Percentiles rank a stretch among this genome's conserved stretches.
These are phyloP conservation scores for Claviceps paspali DNA, from an alignment of 2,329 filamentous ascomycete genomes.

Conservation along the genomic window DNA sequence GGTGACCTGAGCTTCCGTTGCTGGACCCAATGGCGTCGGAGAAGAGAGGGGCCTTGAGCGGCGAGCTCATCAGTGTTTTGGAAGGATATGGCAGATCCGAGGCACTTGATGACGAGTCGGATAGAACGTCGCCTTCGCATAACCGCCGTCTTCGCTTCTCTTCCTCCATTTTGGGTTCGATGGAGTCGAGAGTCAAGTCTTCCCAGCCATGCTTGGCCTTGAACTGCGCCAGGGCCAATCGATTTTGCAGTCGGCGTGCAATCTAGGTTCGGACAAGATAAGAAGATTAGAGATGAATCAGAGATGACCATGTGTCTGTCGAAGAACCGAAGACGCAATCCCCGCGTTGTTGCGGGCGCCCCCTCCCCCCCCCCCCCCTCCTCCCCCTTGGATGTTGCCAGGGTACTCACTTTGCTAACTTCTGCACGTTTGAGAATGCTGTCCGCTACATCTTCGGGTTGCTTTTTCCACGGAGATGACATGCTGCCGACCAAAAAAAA, in stretches of 20 bases:
- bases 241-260: conserved; percentile 81
- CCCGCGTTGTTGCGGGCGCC: no score
- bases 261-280: conserved; percentile 49
- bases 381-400: not conserved
- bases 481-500: conserved; percentile 18
- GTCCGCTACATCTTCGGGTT: conserved; percentile 49
- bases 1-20: conserved; percentile 49
- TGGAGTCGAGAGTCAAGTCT: conserved; percentile 69
- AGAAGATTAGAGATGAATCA: not conserved
- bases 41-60: conserved; percentile 68
- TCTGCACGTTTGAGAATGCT: conserved; percentile 58
- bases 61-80: conserved; percentile 64
- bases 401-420: conserved; percentile 53
- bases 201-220: conserved; percentile 95
- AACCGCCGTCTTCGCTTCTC: conserved; percentile 61
- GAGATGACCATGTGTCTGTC: not conserved
- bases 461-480: conserved; percentile 47
- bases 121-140: conserved; percentile 57
- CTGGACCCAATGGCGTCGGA: conserved; percentile 67
- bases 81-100: conserved; percentile 61
- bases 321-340: not conserved
- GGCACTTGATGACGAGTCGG: conserved; percentile 73
- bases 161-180: conserved; percentile 72
- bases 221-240: conserved; percentile 88
- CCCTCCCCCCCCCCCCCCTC: no score